phyloP scores from a whole-genome alignment of 2,329 filamentous ascomycete species.

The Fusarium napiforme region DNA sequence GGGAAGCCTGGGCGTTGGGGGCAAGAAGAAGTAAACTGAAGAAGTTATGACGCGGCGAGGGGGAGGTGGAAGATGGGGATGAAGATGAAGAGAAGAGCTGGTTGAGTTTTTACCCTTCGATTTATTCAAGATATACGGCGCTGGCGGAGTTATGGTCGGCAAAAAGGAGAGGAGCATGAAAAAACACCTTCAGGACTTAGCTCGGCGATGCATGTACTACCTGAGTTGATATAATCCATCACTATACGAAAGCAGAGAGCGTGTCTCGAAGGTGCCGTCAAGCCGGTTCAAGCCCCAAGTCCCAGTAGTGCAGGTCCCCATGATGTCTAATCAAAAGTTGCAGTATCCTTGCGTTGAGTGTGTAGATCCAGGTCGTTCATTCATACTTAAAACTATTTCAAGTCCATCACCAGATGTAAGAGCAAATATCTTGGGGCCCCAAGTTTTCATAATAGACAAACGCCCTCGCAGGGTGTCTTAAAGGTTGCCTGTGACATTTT shows the following conservation, averaged over 20 bases:
- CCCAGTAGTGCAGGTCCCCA: not conserved
- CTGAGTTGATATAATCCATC: conserved; percentile 21
- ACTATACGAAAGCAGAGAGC: conserved; percentile 20
- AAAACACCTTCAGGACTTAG: conserved; percentile 8
- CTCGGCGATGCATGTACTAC: conserved; percentile 6
- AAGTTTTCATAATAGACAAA: conserved; percentile 15
- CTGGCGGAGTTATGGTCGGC: conserved; percentile 40
- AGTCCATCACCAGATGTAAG: conserved; percentile 4
- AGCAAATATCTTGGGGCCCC: not conserved
- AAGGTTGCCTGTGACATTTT: conserved; percentile 35
- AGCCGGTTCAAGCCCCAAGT: not conserved
- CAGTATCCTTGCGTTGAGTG: not conserved
- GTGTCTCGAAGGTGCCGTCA: conserved; percentile 8
- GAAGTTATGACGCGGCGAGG: not conserved
- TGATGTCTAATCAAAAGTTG: not conserved
- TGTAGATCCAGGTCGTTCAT: not conserved
- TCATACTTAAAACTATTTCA: not conserved
- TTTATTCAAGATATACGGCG: conserved; percentile 40
- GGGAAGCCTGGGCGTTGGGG: conserved; percentile 70
- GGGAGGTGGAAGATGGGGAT: not conserved
- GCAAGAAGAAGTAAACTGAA: conserved; percentile 57
- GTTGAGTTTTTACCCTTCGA: conserved; percentile 21
- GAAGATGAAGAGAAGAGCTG: conserved; percentile 23
- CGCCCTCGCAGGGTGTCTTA: conserved; percentile 19
- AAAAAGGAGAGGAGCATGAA: conserved; percentile 24